Base-by-base conservation (phyloP, 192 early-diverging fungal genomes). In the Dimargaris verticillata region DNA sequence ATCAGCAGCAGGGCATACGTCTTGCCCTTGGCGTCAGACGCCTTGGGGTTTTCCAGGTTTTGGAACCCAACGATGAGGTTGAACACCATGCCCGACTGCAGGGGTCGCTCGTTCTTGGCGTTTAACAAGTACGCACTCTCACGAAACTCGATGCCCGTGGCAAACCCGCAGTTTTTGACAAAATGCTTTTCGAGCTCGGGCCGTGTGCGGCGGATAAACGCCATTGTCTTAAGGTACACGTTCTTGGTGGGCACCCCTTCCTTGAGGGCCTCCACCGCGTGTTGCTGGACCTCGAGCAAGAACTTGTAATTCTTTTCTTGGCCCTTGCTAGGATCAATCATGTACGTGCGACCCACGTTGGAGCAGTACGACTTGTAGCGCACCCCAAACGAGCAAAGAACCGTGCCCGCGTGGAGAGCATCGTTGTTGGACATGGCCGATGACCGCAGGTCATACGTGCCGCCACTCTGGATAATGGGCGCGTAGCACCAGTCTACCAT, bases 391-490 rank as follows among this genome's bases (percentile, higher is more conserved):
- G 91, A 89, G 72, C 92, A 95, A 46, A 99, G 66, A 44, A 99
- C 85, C 0, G 88, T 91, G 33, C 92, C 93, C 1, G 87, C 82
- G 64, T 92, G 90, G 38, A 99, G 70, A 33, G 70, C 66, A n/a
- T 81, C 80, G 0, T 72, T 69, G 70, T 85, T 81, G 28, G 88
- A 91, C 43, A 70, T 70, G 9, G 92, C 94, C 4, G 82, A 83
- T 13, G 87, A 79, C 61, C 79, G 81, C 59, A 99, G 74, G 62
- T 94, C 85, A 69, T 92, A 99, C 42, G 80, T 75, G 44, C 94
- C 94, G 60, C 96, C 96, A 74, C 89, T 92, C 72, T 97, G 94
- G 63, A 99, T 84, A 55, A 95, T 89, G 10, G 96, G 96, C 10
- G 83, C 73, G 47, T 93, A 90, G 64, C 91, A 89, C 88, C 88